Percentiles rank a stretch among this genome's conserved stretches.
These are phyloP conservation scores for Fusarium torreyae DNA, from an alignment of 2,329 filamentous ascomycete genomes.

Conservation along the genomic window DNA sequence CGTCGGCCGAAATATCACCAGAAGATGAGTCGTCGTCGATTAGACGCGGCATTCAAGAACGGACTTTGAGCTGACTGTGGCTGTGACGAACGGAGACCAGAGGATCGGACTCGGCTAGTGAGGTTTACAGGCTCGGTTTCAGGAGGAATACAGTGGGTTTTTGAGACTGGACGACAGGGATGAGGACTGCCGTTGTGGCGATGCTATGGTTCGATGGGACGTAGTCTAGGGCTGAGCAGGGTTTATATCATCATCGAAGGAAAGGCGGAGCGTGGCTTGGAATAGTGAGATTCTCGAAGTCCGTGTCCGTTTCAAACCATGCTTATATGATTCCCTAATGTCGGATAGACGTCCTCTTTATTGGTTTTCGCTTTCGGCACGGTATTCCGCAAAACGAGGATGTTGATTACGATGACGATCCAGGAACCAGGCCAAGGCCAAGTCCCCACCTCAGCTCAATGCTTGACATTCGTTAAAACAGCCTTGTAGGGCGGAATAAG, in stretches of 20 bases:
- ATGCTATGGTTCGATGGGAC: background rate
- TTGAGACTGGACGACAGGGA: background rate
- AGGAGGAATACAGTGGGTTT: background rate
- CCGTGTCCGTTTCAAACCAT: conserved; percentile 29
- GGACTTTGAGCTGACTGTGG: conserved; percentile 22
- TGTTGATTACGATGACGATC: background rate
- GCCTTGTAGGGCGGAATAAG: conserved; percentile 28
- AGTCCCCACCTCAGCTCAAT: conserved; percentile 12
- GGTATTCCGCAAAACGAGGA: background rate
- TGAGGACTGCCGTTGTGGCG: conserved; percentile 3
- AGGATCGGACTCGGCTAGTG: conserved; percentile 15
- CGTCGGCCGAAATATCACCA: conserved; percentile 16
- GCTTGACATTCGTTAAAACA: background rate
- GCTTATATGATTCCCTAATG: background rate
- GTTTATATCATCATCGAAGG: conserved; percentile 5
- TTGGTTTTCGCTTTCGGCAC: conserved; percentile 1
- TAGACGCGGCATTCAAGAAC: background rate
- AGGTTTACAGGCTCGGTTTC: background rate
- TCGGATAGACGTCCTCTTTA: background rate
- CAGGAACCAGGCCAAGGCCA: conserved; percentile 16
- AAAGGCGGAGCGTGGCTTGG: conserved; percentile 13
- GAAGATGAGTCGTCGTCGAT: conserved; percentile 1
- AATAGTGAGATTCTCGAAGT: conserved; percentile 16
- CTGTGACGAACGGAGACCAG: conserved; percentile 12
- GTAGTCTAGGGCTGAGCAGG: background rate